These are phyloP conservation scores for Pelargonium cotyledonis DNA, from an alignment of 441 rosid species.

Conservation along the genomic window DNA sequence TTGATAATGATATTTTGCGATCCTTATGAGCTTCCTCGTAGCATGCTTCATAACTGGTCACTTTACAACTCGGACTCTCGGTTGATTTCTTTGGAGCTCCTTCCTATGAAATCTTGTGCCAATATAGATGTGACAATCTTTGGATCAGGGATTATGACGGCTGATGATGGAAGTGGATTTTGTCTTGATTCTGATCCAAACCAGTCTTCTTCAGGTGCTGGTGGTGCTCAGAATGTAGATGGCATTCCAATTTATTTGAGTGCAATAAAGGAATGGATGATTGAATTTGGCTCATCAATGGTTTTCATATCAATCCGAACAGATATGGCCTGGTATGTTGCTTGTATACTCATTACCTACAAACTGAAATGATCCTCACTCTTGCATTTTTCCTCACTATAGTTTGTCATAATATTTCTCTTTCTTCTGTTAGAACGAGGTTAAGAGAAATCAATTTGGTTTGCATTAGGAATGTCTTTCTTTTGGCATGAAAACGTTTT, in stretches of 20 bases:
- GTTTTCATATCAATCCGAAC: conserved; percentile 55
- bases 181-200: conserved; percentile 36
- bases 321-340: conserved; percentile 68
- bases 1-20: conserved; percentile 34
- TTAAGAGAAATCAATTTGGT: background rate
- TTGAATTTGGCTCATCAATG: conserved; percentile 56
- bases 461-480: background rate
- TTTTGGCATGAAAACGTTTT: background rate
- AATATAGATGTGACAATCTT: conserved; percentile 67
- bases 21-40: conserved; percentile 50
- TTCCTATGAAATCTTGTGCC: conserved; percentile 66
- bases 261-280: conserved; percentile 81
- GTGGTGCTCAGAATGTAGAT: conserved; percentile 22
- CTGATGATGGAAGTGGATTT: conserved; percentile 57
- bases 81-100: conserved; percentile 73
- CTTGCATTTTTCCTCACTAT: background rate
- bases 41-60: conserved; percentile 74
- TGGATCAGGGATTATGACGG: conserved; percentile 69
- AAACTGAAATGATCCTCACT: background rate
- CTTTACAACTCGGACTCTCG: conserved; percentile 66
- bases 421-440: background rate
- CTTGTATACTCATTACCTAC: conserved; percentile 1
- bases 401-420: background rate
- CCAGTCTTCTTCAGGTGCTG: conserved; percentile 35
- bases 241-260: conserved; percentile 59